Base-by-base conservation (phyloP, 768 basidiomycete genomes). In the Fistulinella prunicolor region DNA sequence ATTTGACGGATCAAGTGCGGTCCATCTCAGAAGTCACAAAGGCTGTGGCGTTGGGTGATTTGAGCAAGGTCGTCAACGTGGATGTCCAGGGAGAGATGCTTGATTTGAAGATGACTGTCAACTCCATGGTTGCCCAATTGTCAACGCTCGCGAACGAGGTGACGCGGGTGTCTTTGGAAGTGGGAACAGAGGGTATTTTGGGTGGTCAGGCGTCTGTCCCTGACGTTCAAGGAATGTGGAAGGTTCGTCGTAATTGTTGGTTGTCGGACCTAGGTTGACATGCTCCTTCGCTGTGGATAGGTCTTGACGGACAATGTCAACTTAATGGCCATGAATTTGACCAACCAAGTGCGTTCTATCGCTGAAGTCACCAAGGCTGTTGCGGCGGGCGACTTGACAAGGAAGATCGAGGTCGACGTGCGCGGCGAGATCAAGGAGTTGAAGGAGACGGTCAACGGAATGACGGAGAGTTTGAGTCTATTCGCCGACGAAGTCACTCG, bases 11-110 rank as follows among this genome's bases (percentile, higher is more conserved):
- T 61, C 88, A 92, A 75, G 90, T 92, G 44, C 83, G 94, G 28
- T 90, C 89, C 29, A 96, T 95, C 59, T 93, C 92, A 3, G 89
- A 92, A 60, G 87, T 81, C 46, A 88, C 86, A 36, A 84, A 79
- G 61, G 85, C 80, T 34, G 85, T 86, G 40, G 91, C 93, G 2
- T 71, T 81, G 43, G 94, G 94, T 17, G 92, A 95, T 65, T 69
- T 96, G 39, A 79, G 76, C 56, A 85, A 89, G 62, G 81, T 83
- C 22, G 93, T 95, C 62, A 82, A 91, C 52, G 93, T 95, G 47
- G 89, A 94, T 57, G 94, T 94, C 13, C 86, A 92, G 58, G 94
- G 94, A 38, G 94, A 97, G 72, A 94, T 97, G 81, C 78, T 93
- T 14, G 86, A 88, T 58, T 68, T 89, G 62, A 89, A 89, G 73